Base-by-base conservation (phyloP, 805 yeast genomes). In the Candida ponderosae region DNA sequence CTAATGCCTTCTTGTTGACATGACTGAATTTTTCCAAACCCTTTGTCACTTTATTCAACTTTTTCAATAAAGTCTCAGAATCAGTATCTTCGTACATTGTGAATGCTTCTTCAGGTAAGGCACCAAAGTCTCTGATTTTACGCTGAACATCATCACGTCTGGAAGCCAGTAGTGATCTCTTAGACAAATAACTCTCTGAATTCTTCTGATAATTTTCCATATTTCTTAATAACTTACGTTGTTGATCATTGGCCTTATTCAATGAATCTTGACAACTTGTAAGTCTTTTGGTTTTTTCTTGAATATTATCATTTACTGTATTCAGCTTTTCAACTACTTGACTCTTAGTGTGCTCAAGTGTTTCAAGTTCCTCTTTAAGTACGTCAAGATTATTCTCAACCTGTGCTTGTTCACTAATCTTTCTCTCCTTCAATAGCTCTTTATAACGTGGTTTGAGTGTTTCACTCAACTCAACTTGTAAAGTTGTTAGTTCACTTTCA, bases 1-100 rank as follows among this genome's bases (percentile, higher is more conserved):
- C 97, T 46, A 83, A 65, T 0, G 97, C 96, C 51, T 87, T 85
- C 54, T 82, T 83, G 61, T 90, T 90, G 35, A 93, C 83, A 56
- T 87, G 94, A 18, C 75, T 72, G 54, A 74, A 81, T 46, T 74
- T 68, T 32, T 75, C 72, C 29, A 90, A 62, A 21, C 71, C 73
- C 27, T 71, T 73, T 31, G 79, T 75, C 6, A 76, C 71, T 20
- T 59, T 59, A 36, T 74, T 77, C 41, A 87, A 65, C 37, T 69
- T 63, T 14, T 56, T 49, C 34, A 84, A 57, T 24, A 89, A 57
- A 6, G 69, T 66, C 29, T 74, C 76, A 10, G 86, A 74, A 3
- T 62, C 53, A 16, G 63, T 47, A 27, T 60, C 55, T 27, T 66
- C 69, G 48, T 67, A 74, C 26, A 59, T 52, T 13, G 67, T 68